Conservation (phyloP, 345 rosid genomes). For the Populus euphratica region DNA sequence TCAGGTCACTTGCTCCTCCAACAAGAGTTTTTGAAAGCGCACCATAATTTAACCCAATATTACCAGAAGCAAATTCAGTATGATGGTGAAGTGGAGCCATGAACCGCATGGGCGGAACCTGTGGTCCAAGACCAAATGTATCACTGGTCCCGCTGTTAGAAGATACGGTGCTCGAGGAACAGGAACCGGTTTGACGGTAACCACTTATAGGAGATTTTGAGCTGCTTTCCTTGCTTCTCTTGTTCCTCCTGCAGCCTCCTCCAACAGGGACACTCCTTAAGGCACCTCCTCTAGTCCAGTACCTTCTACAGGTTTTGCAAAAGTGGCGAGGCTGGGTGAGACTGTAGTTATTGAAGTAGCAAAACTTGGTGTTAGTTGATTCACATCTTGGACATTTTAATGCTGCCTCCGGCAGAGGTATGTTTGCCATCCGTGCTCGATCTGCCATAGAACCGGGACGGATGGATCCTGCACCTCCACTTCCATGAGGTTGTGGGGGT, state of each 20-base stretch:
- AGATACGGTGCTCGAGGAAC: slow-evolving; percentile 38
- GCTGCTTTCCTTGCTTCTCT: slow-evolving; percentile 60
- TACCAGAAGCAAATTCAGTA: slow-evolving; percentile 31
- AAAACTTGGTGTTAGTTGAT: slow-evolving; percentile 88
- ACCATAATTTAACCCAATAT: slow-evolving; percentile 46
- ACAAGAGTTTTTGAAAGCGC: slow-evolving; percentile 24
- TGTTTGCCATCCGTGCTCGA: slow-evolving; percentile 79
- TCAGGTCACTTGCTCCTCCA: slow-evolving; percentile 41
- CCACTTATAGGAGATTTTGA: slow-evolving; percentile 43
- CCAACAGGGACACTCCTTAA: slow-evolving; percentile 88
- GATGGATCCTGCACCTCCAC: slow-evolving; percentile 54
- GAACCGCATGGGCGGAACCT: slow-evolving; percentile 39
- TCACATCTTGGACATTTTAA: slow-evolving; percentile 92
- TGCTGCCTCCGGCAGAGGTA: slow-evolving; percentile 74
- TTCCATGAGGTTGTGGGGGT: slow-evolving; percentile 49
- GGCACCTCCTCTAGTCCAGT: slow-evolving; percentile 97
- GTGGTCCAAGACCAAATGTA: slow-evolving; percentile 44
- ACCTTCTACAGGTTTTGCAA: slow-evolving; percentile 91
- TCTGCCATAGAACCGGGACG: slow-evolving; percentile 92
- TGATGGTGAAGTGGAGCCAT: slow-evolving; percentile 56
- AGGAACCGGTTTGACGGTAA: slow-evolving; percentile 38
- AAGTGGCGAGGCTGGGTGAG: slow-evolving; percentile 97
- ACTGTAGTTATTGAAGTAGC: slow-evolving; percentile 97
- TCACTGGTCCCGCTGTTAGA: slow-evolving; percentile 39
- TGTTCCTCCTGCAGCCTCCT: slow-evolving; percentile 89